phyloP scores from a whole-genome alignment of 2,329 filamentous ascomycete genomes.

The Ceratocystis variospora region DNA sequence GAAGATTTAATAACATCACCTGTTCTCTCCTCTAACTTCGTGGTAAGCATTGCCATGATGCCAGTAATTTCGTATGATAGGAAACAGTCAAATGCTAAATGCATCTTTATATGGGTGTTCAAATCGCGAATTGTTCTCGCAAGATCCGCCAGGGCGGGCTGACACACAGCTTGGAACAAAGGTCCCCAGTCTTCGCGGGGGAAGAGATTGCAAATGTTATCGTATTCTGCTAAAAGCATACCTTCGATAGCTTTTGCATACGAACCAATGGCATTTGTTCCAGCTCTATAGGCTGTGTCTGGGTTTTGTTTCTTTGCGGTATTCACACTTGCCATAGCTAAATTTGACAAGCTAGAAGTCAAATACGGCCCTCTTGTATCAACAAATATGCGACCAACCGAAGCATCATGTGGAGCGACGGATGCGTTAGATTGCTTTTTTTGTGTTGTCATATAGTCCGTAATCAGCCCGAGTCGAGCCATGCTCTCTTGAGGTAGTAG shows the following conservation, averaged over 20 bases:
- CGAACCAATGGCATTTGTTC: slow-evolving; percentile 79
- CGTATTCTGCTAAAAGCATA: slow-evolving; percentile 76
- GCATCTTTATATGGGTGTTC: slow-evolving; percentile 75
- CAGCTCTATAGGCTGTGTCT: slow-evolving; percentile 72
- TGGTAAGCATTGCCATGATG: slow-evolving; percentile 67
- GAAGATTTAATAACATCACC: slow-evolving; percentile 66
- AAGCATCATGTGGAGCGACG: slow-evolving; percentile 43
- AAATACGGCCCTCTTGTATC: slow-evolving; percentile 80
- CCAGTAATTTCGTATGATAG: slow-evolving; percentile 92
- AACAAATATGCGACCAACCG: slow-evolving; percentile 69
- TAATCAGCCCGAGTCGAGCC: slow-evolving; percentile 64
- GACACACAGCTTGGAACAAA: slow-evolving; percentile 66
- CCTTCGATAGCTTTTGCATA: slow-evolving; percentile 81
- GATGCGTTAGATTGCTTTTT: slow-evolving; percentile 31
- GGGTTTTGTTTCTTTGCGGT: slow-evolving; percentile 67
- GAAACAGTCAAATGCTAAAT: slow-evolving; percentile 82
- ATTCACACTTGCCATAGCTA: slow-evolving; percentile 75
- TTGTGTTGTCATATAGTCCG: slow-evolving; percentile 56
- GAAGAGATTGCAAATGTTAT: slow-evolving; percentile 81
- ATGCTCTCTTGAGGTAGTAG: slow-evolving; percentile 62
- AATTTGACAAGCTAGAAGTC: slow-evolving; percentile 65
- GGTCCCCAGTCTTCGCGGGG: slow-evolving; percentile 69
- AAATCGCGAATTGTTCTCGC: slow-evolving; percentile 75
- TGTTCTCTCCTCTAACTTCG: slow-evolving; percentile 65
- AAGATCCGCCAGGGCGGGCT: slow-evolving; percentile 65